phyloP scores from a whole-genome alignment of 1,284 basidiomycete species.

The Cutaneotrichosporon arboriforme region DNA sequence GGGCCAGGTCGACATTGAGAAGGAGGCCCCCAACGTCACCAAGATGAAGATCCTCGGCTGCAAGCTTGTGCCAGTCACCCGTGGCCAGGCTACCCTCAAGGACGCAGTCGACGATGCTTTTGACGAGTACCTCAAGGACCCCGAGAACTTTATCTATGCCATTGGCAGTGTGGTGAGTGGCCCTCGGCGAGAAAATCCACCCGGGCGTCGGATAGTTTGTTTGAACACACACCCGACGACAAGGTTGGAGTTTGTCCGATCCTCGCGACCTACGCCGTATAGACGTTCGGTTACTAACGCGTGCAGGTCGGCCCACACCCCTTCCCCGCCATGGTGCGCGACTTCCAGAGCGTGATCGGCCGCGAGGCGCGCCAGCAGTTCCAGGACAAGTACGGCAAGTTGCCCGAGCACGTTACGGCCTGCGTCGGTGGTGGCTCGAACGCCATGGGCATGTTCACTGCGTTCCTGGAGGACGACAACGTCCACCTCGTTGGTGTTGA shows the following conservation, averaged over 20 bases:
- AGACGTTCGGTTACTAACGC: not conserved
- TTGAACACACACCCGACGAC: no score
- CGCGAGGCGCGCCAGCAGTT: slow-evolving; percentile 91
- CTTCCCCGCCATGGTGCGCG: slow-evolving; percentile 70
- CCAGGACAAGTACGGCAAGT: slow-evolving; percentile 65
- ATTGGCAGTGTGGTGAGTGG: slow-evolving; percentile 64
- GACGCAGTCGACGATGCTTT: slow-evolving; percentile 64
- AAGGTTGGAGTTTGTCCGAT: no score
- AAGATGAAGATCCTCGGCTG: slow-evolving; percentile 95
- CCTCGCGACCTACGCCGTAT: no score
- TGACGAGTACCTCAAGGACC: slow-evolving; percentile 77
- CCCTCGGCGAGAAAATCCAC: slow-evolving; percentile 39
- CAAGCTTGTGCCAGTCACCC: slow-evolving; percentile 89
- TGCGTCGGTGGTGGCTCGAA: slow-evolving; percentile 98
- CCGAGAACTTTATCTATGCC: slow-evolving; percentile 93
- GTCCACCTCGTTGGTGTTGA: slow-evolving; percentile 86
- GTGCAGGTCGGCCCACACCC: slow-evolving; percentile 2
- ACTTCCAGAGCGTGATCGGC: slow-evolving; percentile 95
- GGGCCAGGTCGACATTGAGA: slow-evolving; percentile 62
- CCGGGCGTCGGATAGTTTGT: no score
- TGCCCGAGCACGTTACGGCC: slow-evolving; percentile 90
- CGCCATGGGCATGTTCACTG: slow-evolving; percentile 93
- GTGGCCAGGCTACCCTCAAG: slow-evolving; percentile 91
- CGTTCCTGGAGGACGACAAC: slow-evolving; percentile 78
- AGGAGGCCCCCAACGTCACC: slow-evolving; percentile 95